These are phyloP conservation scores for Kodamaea arcana DNA, from an alignment of 1,139 yeast genomes.

Conservation along the genomic window DNA sequence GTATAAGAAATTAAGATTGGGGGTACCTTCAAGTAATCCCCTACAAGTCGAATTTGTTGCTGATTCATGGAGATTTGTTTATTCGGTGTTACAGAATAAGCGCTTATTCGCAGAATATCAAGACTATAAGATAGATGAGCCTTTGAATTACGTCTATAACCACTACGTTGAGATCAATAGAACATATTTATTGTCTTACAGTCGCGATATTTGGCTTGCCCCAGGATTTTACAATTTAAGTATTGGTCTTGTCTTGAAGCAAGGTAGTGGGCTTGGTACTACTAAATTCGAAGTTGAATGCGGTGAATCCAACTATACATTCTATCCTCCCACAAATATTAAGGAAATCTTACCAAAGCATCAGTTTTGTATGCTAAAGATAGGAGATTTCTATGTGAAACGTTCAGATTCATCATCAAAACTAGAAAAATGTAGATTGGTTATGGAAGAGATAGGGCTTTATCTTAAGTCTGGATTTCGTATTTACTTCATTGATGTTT, in stretches of 20 bases:
- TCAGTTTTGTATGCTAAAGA: slow-evolving; percentile 47
- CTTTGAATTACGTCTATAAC: slow-evolving; percentile 41
- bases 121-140: slow-evolving; percentile 51
- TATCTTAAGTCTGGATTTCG: slow-evolving; percentile 54
- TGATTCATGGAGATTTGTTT: slow-evolving; percentile 56
- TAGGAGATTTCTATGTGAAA: slow-evolving; percentile 46
- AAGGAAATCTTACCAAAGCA: slow-evolving; percentile 54
- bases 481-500: slow-evolving; percentile 54
- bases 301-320: slow-evolving; percentile 27
- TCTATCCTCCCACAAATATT: slow-evolving; percentile 55
- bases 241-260: slow-evolving; percentile 50
- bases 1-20: slow-evolving; percentile 24
- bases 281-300: slow-evolving; percentile 48
- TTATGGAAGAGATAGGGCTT: slow-evolving; percentile 59
- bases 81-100: slow-evolving; percentile 47
- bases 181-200: slow-evolving; percentile 47
- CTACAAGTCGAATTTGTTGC: slow-evolving; percentile 24
- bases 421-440: slow-evolving; percentile 37
- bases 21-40: slow-evolving; percentile 5
- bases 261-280: slow-evolving; percentile 56
- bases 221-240: slow-evolving; percentile 51
- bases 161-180: slow-evolving; percentile 46
- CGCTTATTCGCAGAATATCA: slow-evolving; percentile 50
- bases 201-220: slow-evolving; percentile 44
- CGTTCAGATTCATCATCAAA: neutral